Percentiles rank a stretch among this genome's conserved stretches.
Conservation (phyloP, 2,329 filamentous ascomycete species). For the Colletotrichum sp. region DNA sequence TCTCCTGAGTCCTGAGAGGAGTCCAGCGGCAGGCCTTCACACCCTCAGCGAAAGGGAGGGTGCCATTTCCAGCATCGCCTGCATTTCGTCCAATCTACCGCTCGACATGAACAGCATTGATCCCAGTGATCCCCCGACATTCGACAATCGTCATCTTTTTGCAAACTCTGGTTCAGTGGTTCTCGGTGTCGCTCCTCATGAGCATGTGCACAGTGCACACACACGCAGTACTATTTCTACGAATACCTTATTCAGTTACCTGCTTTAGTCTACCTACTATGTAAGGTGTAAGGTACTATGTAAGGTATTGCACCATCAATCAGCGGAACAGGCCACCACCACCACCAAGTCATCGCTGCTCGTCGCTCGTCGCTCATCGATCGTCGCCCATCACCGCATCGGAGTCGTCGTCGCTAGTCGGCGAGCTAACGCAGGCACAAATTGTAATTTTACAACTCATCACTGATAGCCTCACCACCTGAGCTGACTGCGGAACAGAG, state of each 20-base stretch:
- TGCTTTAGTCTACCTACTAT: not conserved
- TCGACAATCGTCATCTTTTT: not conserved
- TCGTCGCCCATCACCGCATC: not conserved
- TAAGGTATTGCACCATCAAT: not conserved
- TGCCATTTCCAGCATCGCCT: not conserved
- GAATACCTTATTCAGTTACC: not conserved
- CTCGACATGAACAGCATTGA: not conserved
- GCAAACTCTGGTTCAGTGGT: not conserved
- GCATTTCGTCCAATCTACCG: not conserved
- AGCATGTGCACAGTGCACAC: not conserved
- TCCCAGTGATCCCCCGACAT: not conserved
- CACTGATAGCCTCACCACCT: not conserved
- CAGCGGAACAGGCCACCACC: not conserved
- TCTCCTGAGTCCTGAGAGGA: not conserved
- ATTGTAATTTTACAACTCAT: not conserved
- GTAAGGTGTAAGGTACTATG: no score
- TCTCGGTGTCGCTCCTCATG: not conserved
- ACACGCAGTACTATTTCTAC: no score
- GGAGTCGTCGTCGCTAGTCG: not conserved
- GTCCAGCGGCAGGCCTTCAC: not conserved
- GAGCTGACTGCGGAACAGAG: not conserved
- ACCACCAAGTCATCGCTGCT: not conserved
- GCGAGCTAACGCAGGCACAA: not conserved
- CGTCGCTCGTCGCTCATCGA: not conserved
- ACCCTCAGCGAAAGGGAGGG: not conserved